phyloP scores from a whole-genome alignment of 2,329 filamentous ascomycete species.

The Chaetomium globosum region DNA sequence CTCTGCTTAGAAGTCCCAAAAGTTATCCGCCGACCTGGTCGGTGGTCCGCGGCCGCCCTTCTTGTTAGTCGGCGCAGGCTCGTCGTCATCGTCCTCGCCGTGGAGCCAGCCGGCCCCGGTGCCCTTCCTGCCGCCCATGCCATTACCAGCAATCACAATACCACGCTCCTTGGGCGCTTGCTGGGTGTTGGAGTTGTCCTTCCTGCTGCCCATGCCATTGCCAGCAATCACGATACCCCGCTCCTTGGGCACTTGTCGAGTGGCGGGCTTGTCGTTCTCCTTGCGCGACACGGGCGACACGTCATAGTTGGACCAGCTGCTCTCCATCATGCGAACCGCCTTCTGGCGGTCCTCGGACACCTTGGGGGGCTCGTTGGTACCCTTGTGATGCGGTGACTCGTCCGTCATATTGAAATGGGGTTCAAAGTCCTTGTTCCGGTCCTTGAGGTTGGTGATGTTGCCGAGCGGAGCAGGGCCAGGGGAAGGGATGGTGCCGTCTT shows the following conservation, averaged over 20 bases:
- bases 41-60: constrained; percentile 45
- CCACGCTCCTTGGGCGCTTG: constrained; percentile 37
- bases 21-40: constrained; percentile 44
- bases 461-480: constrained; percentile 55
- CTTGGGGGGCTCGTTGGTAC: constrained; percentile 45
- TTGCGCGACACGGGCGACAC: constrained; percentile 57
- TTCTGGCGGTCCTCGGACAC: constrained; percentile 65
- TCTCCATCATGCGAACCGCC: constrained; percentile 72
- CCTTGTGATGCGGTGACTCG: constrained; percentile 56
- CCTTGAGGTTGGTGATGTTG: constrained; percentile 71
- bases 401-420: constrained; percentile 78
- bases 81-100: constrained; percentile 55
- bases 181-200: constrained; percentile 35
- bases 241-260: constrained; percentile 32
- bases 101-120: constrained; percentile 61
- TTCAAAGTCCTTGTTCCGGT: constrained; percentile 75
- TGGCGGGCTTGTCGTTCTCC: constrained; percentile 51
- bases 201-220: constrained; percentile 65
- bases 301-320: constrained; percentile 62
- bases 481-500: constrained; percentile 51
- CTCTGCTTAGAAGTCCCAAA: constrained; percentile 52
- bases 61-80: constrained; percentile 43
- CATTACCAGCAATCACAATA: constrained; percentile 60
- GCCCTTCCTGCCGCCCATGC: constrained; percentile 66
- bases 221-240: constrained; percentile 56